Evolutionary conservation across 495 filamentous ascomycete genomes (phyloP).

Genomic region (Xylaria intraflava): DNA sequence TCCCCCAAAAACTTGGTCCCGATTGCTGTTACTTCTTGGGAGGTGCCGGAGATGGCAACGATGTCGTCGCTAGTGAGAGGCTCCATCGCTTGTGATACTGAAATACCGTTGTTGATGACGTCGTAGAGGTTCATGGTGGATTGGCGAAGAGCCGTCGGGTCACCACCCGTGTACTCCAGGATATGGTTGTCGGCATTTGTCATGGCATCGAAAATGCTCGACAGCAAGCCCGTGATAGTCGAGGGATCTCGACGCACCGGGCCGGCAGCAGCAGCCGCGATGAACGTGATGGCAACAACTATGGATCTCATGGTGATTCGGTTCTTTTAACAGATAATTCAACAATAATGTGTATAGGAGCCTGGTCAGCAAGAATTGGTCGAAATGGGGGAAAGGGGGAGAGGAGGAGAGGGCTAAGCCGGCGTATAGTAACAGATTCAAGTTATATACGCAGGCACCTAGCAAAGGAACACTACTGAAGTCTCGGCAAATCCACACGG

Average conservation of each 20-base stretch:
- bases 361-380: no score
- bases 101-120: not conserved
- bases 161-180: not conserved
- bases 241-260: not conserved
- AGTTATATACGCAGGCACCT: no score
- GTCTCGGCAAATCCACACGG: no score
- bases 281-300: not conserved
- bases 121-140: not conserved
- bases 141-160: not conserved
- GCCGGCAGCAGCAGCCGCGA: not conserved
- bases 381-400: no score
- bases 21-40: not conserved
- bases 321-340: not conserved
- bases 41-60: not conserved
- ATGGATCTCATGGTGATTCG: not conserved
- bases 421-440: no score
- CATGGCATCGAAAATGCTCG: not conserved
- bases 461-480: no score
- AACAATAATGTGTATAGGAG: not conserved
- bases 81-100: not conserved
- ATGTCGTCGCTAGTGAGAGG: not conserved
- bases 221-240: not conserved
- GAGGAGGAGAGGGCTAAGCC: no score
- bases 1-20: not conserved
- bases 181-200: slow-evolving; percentile 1